Percentiles rank a stretch among this genome's conserved stretches.
phyloP scores from a whole-genome alignment of 345 rosid genomes.

The Leavenworthia alabamica region DNA sequence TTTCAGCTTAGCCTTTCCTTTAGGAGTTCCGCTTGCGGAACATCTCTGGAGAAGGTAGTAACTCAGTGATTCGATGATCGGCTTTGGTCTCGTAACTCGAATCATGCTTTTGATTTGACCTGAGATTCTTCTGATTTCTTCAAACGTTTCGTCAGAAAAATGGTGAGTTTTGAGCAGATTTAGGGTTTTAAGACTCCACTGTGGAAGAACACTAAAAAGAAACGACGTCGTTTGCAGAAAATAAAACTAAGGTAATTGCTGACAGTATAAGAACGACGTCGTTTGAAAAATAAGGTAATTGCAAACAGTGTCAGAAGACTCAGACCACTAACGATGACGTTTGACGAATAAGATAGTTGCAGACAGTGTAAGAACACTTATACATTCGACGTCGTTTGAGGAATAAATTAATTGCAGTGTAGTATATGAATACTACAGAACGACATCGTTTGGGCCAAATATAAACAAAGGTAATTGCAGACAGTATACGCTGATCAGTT shows the following conservation, averaged over 20 bases:
- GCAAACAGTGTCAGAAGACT: too few relatives aligned
- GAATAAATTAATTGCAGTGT: too few relatives aligned
- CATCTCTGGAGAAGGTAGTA: constrained; percentile 55
- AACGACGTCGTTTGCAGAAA: background rate
- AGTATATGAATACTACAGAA: too few relatives aligned
- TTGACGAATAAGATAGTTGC: too few relatives aligned
- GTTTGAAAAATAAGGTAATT: too few relatives aligned
- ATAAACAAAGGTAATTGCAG: too few relatives aligned
- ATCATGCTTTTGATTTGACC: constrained; percentile 29
- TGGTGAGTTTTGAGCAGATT: constrained; percentile 5
- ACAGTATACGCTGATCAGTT: constrained; percentile 12
- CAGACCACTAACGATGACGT: too few relatives aligned
- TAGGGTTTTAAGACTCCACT: constrained; percentile 20
- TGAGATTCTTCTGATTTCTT: background rate
- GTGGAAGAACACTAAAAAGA: background rate
- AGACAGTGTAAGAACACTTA: too few relatives aligned
- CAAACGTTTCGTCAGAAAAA: background rate
- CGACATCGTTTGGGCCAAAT: too few relatives aligned
- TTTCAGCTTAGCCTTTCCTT: constrained; percentile 59
- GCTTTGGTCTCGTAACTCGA: constrained; percentile 36
- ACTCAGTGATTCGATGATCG: constrained; percentile 27
- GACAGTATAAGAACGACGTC: too few relatives aligned
- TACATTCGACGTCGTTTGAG: too few relatives aligned
- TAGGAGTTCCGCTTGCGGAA: constrained; percentile 64
- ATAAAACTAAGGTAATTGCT: too few relatives aligned